Percentiles rank a stretch among this genome's conserved stretches.
phyloP scores from a whole-genome alignment of 306 rosid genomes.

The Lupinus albus region DNA sequence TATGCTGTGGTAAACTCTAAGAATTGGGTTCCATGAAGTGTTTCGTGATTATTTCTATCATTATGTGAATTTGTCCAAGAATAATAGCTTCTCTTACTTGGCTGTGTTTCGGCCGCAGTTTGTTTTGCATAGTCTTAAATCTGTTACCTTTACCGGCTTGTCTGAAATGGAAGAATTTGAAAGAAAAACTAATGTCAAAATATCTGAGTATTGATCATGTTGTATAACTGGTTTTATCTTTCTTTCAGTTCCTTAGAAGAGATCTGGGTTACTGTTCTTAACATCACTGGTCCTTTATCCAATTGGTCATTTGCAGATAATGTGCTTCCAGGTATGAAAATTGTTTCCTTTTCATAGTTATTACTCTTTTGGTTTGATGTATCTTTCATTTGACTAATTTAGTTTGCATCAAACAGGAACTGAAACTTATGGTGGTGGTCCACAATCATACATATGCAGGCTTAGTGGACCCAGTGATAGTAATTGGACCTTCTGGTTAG shows the following conservation, averaged over 20 bases:
- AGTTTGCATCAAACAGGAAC: conserved; percentile 59
- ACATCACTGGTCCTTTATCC: conserved; percentile 94
- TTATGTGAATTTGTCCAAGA: conserved; percentile 4
- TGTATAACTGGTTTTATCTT: conserved; percentile 30
- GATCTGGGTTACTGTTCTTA: conserved; percentile 90
- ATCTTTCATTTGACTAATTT: conserved; percentile 32
- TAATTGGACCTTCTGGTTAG: conserved; percentile 93
- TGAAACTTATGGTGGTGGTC: conserved; percentile 60
- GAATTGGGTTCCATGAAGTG: conserved; percentile 1
- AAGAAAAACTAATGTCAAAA: neutral
- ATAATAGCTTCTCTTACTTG: neutral
- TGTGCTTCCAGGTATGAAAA: conserved; percentile 68
- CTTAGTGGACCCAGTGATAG: conserved; percentile 79
- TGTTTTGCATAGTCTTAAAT: neutral
- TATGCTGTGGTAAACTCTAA: neutral
- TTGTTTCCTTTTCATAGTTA: neutral
- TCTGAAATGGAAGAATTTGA: neutral
- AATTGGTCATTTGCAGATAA: conserved; percentile 94
- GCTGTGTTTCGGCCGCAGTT: conserved; percentile 2
- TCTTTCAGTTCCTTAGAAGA: conserved; percentile 77
- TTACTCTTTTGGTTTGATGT: conserved; percentile 22
- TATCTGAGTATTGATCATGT: neutral
- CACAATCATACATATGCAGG: conserved; percentile 75
- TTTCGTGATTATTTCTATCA: conserved; percentile 1
- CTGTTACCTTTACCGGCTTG: neutral